A percentile compares a stretch with the other conserved stretches of the same genome.
These are phyloP conservation scores for Mycena floridula DNA, from an alignment of 768 basidiomycete genomes.

Conservation along the genomic window DNA sequence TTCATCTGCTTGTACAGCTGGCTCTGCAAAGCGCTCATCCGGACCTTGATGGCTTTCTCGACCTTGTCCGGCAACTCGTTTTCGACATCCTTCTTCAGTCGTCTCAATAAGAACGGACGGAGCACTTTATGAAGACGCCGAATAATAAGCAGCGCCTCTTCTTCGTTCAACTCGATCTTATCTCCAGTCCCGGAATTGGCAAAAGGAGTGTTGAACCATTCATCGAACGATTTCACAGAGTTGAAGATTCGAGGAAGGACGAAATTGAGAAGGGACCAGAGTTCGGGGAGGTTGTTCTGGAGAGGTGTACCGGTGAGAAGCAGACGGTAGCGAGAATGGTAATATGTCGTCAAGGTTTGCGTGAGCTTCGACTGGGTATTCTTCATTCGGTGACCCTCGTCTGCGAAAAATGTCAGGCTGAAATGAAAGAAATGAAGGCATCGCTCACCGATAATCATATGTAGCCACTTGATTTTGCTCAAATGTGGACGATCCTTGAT, in stretches of 20 bases:
- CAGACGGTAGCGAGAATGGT: slow-evolving; percentile 88
- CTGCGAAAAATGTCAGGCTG: too few relatives aligned
- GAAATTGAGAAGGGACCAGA: slow-evolving; percentile 95
- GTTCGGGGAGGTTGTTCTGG: slow-evolving; percentile 94
- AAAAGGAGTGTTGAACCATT: slow-evolving; percentile 99
- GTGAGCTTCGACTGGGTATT: slow-evolving; percentile 87
- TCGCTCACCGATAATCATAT: slow-evolving; percentile 89
- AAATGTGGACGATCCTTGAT: slow-evolving; percentile 93
- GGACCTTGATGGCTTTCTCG: slow-evolving; percentile 94
- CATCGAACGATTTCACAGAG: slow-evolving; percentile 98
- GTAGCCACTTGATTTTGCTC: slow-evolving; percentile 90
- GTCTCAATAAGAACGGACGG: slow-evolving; percentile 85
- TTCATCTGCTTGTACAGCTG: slow-evolving; percentile 97
- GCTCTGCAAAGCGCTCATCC: slow-evolving; percentile 88
- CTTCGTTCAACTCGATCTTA: slow-evolving; percentile 99
- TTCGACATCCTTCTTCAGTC: slow-evolving; percentile 96
- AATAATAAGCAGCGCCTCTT: slow-evolving; percentile 96
- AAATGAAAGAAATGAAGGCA: background rate
- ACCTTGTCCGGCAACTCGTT: slow-evolving; percentile 94
- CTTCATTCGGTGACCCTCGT: slow-evolving; percentile 27
- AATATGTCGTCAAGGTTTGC: slow-evolving; percentile 87
- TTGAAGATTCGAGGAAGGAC: slow-evolving; percentile 95
- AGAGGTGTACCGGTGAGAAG: slow-evolving; percentile 95
- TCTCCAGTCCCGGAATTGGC: slow-evolving; percentile 97
- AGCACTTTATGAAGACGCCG: slow-evolving; percentile 95